These are phyloP conservation scores for Monosporozyma servazzii DNA, from an alignment of 805 yeast genomes.

Conservation along the genomic window DNA sequence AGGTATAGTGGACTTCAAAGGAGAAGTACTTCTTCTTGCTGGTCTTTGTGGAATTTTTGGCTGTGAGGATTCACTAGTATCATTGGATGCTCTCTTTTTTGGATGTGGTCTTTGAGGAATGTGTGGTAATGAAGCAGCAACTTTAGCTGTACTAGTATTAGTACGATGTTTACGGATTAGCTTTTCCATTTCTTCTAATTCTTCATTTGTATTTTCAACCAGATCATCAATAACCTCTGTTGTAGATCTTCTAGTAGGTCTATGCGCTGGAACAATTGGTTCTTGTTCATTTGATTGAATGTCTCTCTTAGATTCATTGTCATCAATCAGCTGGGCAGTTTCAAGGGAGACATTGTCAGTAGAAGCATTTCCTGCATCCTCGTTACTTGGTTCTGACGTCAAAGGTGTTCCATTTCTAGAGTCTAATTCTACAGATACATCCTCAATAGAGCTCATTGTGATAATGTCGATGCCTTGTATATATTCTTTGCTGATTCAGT, in stretches of 20 bases:
- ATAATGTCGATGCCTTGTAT: background rate
- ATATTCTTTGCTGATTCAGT: background rate
- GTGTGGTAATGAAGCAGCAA: background rate
- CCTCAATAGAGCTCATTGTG: background rate
- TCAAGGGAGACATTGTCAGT: background rate
- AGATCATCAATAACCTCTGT: slow-evolving; percentile 8
- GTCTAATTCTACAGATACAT: background rate
- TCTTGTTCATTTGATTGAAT: background rate
- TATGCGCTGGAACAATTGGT: slow-evolving; percentile 5
- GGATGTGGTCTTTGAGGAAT: slow-evolving; percentile 10
- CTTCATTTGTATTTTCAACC: slow-evolving; percentile 7
- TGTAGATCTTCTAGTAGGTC: slow-evolving; percentile 10
- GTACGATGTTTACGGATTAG: slow-evolving; percentile 2
- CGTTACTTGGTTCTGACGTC: slow-evolving; percentile 2
- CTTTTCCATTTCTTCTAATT: slow-evolving; percentile 10
- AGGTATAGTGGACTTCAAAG: background rate
- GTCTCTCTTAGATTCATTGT: background rate
- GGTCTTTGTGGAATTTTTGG: slow-evolving; percentile 2
- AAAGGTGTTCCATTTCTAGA: background rate
- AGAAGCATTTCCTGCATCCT: slow-evolving; percentile 3
- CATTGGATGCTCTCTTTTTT: background rate
- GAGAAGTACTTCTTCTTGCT: background rate
- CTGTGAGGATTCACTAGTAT: background rate
- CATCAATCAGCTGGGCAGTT: background rate
- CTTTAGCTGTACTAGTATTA: background rate